Evolutionary conservation across 805 yeast genomes (phyloP).

Genomic region (Spencermartinsiella europaea): DNA sequence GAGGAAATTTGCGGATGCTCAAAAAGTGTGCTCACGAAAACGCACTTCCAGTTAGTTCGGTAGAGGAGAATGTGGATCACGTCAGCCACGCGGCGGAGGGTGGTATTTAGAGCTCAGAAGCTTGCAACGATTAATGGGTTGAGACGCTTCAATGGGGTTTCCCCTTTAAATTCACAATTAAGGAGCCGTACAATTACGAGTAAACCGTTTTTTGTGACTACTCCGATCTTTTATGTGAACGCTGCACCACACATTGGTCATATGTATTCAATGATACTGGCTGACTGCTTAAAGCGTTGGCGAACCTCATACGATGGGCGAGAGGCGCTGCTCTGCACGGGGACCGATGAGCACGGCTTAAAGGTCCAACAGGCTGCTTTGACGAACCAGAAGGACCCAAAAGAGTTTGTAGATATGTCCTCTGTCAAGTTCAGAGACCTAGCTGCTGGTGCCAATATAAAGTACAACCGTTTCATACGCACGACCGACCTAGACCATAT

Average conservation of each 20-base stretch:
- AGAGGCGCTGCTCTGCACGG: slow-evolving; percentile 58
- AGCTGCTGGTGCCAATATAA: slow-evolving; percentile 53
- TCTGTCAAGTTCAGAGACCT: slow-evolving; percentile 58
- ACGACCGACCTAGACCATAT: slow-evolving; percentile 85
- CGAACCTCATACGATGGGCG: slow-evolving; percentile 32
- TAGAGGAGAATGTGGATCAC: too few relatives aligned
- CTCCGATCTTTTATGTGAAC: slow-evolving; percentile 95
- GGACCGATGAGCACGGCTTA: slow-evolving; percentile 95
- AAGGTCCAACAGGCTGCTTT: slow-evolving; percentile 87
- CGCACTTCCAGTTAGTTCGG: too few relatives aligned
- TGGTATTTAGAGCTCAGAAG: too few relatives aligned
- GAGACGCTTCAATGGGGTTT: too few relatives aligned
- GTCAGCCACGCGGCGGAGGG: too few relatives aligned
- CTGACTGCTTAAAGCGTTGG: slow-evolving; percentile 81
- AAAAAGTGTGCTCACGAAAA: too few relatives aligned
- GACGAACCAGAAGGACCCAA: slow-evolving; percentile 48
- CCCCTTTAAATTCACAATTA: too few relatives aligned
- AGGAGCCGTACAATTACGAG: background rate
- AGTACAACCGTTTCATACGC: slow-evolving; percentile 73
- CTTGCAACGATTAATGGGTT: too few relatives aligned
- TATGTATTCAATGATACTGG: slow-evolving; percentile 75
- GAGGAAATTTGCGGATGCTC: background rate
- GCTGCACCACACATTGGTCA: slow-evolving; percentile 96
- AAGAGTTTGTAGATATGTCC: slow-evolving; percentile 66
- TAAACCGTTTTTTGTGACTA: slow-evolving; percentile 53